Conservation (phyloP, 2,329 filamentous ascomycete species). For the Knufia fluminis region DNA sequence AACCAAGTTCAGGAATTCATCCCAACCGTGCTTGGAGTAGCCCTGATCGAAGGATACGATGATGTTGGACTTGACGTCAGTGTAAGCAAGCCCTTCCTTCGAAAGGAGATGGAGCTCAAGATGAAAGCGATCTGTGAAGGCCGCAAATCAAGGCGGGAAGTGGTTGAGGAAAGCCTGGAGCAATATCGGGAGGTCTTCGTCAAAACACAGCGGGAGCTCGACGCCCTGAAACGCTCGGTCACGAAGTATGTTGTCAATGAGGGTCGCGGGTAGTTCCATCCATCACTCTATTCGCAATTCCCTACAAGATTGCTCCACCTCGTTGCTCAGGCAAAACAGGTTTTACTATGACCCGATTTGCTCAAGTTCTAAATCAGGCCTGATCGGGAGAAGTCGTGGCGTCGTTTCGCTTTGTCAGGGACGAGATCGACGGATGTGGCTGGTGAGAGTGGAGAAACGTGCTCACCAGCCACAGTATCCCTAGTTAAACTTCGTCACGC, state of each 20-base stretch:
- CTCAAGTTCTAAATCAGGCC: no score
- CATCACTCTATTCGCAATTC: neutral
- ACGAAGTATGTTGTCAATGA: slow-evolving; percentile 46
- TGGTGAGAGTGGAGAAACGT: neutral
- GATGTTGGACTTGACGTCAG: slow-evolving; percentile 87
- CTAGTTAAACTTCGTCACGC: no score
- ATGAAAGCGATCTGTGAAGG: slow-evolving; percentile 97
- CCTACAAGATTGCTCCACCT: neutral
- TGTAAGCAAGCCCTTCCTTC: slow-evolving; percentile 86
- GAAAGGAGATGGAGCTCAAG: slow-evolving; percentile 94
- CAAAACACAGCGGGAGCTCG: slow-evolving; percentile 67
- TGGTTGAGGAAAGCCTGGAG: slow-evolving; percentile 72
- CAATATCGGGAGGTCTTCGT: slow-evolving; percentile 83
- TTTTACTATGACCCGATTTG: neutral
- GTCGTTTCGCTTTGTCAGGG: no score
- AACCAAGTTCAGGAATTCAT: slow-evolving; percentile 71
- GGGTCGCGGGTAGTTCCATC: slow-evolving; percentile 9
- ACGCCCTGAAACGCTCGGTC: slow-evolving; percentile 50
- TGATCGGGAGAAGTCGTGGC: no score
- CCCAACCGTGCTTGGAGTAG: slow-evolving; percentile 81
- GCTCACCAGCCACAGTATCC: neutral
- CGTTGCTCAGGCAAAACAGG: neutral
- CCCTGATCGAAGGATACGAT: slow-evolving; percentile 89
- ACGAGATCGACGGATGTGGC: neutral
- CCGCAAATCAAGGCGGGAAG: slow-evolving; percentile 59